These are phyloP conservation scores for Tremella yokohamensis DNA, from an alignment of 768 basidiomycete species.

Conservation along the genomic window DNA sequence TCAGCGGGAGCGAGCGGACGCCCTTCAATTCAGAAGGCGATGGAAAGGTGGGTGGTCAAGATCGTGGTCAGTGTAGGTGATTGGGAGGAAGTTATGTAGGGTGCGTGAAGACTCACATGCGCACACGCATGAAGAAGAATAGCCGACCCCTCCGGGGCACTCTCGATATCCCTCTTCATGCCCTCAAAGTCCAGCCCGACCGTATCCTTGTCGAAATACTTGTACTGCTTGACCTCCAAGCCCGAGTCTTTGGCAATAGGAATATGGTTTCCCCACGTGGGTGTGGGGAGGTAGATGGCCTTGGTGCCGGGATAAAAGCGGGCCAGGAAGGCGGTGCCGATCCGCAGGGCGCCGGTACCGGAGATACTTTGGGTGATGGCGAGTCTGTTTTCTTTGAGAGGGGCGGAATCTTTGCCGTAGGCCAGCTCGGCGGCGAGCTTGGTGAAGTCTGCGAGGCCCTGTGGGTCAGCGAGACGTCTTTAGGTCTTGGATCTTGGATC, in stretches of 20 bases:
- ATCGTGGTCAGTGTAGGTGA: too few relatives aligned
- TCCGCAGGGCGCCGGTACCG: constrained; percentile 93
- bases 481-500: constrained; percentile 4
- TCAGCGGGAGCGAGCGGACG: constrained; percentile 7
- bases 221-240: constrained; percentile 77
- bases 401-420: constrained; percentile 75
- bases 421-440: constrained; percentile 78
- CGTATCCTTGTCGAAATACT: constrained; percentile 71
- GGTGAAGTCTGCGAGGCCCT: constrained; percentile 78
- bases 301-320: constrained; percentile 74
- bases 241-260: constrained; percentile 88
- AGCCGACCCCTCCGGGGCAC: constrained; percentile 70
- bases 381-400: constrained; percentile 67
- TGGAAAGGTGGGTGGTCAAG: too few relatives aligned
- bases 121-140: constrained; percentile 93
- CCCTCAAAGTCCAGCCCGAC: constrained; percentile 90
- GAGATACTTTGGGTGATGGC: constrained; percentile 91
- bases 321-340: constrained; percentile 87
- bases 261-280: constrained; percentile 93
- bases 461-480: neutral
- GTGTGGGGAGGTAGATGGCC: constrained; percentile 78
- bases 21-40: too few relatives aligned
- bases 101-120: constrained; percentile 24
- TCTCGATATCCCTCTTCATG: constrained; percentile 74
- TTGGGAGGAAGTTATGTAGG: neutral